A percentile compares a stretch with the other conserved stretches of the same genome.
Evolutionary conservation across 306 rosid genomes (phyloP).

Genomic region (Sindora glabra): DNA sequence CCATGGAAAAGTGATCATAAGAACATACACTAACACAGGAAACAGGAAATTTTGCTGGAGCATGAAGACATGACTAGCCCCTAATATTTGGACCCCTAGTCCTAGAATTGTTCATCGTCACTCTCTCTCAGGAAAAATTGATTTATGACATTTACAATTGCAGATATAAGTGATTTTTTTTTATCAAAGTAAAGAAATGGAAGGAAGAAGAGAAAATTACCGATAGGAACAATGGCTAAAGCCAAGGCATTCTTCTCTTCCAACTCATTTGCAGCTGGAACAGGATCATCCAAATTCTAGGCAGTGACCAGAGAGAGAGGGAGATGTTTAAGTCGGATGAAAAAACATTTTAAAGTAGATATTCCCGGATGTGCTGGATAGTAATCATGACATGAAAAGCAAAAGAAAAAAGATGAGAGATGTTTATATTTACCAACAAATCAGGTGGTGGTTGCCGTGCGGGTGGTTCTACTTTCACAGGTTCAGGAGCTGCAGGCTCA

Average conservation of each 20-base stretch:
- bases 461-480: conserved; percentile 72
- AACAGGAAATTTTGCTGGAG: background rate
- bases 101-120: too few relatives aligned
- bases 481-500: conserved; percentile 59
- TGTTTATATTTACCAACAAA: conserved; percentile 56
- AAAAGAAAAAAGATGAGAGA: conserved; percentile 3
- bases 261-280: conserved; percentile 67
- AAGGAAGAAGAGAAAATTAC: conserved; percentile 35
- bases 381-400: background rate
- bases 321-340: background rate
- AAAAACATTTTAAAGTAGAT: background rate
- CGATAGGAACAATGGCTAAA: conserved; percentile 79
- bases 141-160: background rate
- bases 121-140: background rate
- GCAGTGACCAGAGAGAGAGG: background rate
- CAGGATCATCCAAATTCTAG: conserved; percentile 82
- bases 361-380: background rate
- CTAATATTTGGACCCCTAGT: too few relatives aligned
- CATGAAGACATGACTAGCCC: background rate
- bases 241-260: conserved; percentile 95
- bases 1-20: conserved; percentile 7
- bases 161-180: background rate
- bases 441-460: conserved; percentile 79
- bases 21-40: background rate
- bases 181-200: conserved; percentile 1